Percentiles rank a stretch among this genome's conserved stretches.
phyloP scores from a whole-genome alignment of 805 yeast species.

The Candida taoyuanica region DNA sequence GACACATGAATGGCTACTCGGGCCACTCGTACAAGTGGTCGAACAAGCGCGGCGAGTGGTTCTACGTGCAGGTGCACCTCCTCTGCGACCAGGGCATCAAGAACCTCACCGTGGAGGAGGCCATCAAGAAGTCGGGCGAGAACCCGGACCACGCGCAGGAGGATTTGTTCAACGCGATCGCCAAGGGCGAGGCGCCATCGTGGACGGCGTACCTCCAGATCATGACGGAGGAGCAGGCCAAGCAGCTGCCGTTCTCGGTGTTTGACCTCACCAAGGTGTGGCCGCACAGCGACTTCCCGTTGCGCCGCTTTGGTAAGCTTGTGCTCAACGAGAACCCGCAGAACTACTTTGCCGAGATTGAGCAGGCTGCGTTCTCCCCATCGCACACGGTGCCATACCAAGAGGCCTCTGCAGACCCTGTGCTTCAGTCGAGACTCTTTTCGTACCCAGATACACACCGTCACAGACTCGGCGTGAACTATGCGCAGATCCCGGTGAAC shows the following conservation, averaged over 20 bases:
- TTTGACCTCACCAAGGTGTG: slow-evolving; percentile 90
- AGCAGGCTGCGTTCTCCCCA: slow-evolving; percentile 83
- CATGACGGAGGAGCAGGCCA: slow-evolving; percentile 80
- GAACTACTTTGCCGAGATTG: slow-evolving; percentile 84
- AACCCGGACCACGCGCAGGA: slow-evolving; percentile 81
- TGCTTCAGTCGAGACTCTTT: slow-evolving; percentile 73
- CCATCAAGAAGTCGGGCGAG: slow-evolving; percentile 50
- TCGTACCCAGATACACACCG: slow-evolving; percentile 85
- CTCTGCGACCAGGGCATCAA: slow-evolving; percentile 29
- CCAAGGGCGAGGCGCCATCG: slow-evolving; percentile 70
- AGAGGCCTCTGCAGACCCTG: slow-evolving; percentile 82
- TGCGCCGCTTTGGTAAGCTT: slow-evolving; percentile 79
- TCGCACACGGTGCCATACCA: slow-evolving; percentile 81
- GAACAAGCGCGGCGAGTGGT: slow-evolving; percentile 70
- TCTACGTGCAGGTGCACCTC: slow-evolving; percentile 74
- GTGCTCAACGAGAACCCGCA: slow-evolving; percentile 77
- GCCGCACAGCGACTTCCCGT: slow-evolving; percentile 84
- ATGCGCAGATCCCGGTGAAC: slow-evolving; percentile 83
- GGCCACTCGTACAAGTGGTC: slow-evolving; percentile 84
- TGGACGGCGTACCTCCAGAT: slow-evolving; percentile 86
- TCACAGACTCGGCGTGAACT: slow-evolving; percentile 71
- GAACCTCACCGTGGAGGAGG: slow-evolving; percentile 11
- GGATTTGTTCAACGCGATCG: slow-evolving; percentile 76
- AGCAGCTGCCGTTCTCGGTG: slow-evolving; percentile 71
- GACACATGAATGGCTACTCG: slow-evolving; percentile 81